Percentiles rank a stretch among this genome's conserved stretches.
These are phyloP conservation scores for Thalassiosira hispida DNA, from an alignment of 352 stramenopile species.

Conservation along the genomic window DNA sequence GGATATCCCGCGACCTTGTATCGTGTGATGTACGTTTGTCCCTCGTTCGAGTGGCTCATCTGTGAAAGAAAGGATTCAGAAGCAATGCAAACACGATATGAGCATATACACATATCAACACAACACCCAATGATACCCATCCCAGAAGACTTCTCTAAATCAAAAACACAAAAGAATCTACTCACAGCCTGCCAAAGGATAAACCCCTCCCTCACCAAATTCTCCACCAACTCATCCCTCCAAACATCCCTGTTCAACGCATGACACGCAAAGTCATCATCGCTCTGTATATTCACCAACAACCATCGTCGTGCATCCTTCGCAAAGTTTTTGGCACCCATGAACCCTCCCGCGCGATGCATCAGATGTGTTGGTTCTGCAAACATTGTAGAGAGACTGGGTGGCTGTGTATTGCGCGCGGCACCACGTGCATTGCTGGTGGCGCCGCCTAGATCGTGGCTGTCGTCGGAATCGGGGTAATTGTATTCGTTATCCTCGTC, in stretches of 20 bases:
- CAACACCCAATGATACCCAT: background rate
- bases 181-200: slow-evolving; percentile 91
- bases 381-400: slow-evolving; percentile 76
- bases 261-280: slow-evolving; percentile 93
- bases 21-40: slow-evolving; percentile 70
- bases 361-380: slow-evolving; percentile 74
- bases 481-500: slow-evolving; percentile 29
- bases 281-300: slow-evolving; percentile 93
- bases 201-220: slow-evolving; percentile 92
- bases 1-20: slow-evolving; percentile 82
- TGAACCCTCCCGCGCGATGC: slow-evolving; percentile 72
- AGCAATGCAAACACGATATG: background rate
- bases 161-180: slow-evolving; percentile 10
- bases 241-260: slow-evolving; percentile 95
- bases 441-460: slow-evolving; percentile 30
- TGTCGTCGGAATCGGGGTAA: slow-evolving; percentile 34
- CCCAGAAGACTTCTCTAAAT: too few species aligned
- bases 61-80: slow-evolving; percentile 20
- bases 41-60: slow-evolving; percentile 66
- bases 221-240: slow-evolving; percentile 92
- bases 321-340: slow-evolving; percentile 77
- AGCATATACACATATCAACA: too few species aligned
- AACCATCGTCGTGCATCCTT: slow-evolving; percentile 91
- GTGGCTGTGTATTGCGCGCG: slow-evolving; percentile 12
- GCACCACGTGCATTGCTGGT: background rate